Conservation (phyloP, 2,329 filamentous ascomycete genomes). For the Huntiella omanensis region DNA sequence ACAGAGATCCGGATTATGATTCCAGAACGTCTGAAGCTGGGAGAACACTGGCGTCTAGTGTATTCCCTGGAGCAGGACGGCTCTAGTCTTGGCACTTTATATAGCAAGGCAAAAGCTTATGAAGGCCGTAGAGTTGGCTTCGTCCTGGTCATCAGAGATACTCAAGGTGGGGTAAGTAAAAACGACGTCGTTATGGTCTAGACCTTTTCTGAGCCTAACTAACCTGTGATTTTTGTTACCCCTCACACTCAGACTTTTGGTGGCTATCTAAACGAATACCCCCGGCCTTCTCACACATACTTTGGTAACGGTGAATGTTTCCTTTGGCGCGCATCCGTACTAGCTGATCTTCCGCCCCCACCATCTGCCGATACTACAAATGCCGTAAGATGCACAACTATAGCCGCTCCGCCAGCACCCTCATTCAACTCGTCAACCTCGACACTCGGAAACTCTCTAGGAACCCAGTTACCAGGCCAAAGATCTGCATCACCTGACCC, state of each 20-base stretch:
- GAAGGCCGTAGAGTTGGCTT: conserved; percentile 61
- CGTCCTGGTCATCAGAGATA: conserved; percentile 71
- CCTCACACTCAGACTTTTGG: conserved; percentile 48
- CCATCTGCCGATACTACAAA: conserved; percentile 32
- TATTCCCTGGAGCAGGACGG: conserved; percentile 90
- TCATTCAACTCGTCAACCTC: conserved; percentile 13
- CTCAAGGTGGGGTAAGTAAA: conserved; percentile 46
- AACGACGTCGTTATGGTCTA: no score
- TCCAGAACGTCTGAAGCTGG: conserved; percentile 69
- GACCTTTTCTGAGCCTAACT: neutral
- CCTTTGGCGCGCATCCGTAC: conserved; percentile 40
- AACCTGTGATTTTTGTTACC: neutral
- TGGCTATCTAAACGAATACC: conserved; percentile 80
- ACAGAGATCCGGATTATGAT: conserved; percentile 86
- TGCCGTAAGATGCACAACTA: conserved; percentile 25
- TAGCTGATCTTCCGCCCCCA: conserved; percentile 33
- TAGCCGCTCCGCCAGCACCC: conserved; percentile 15
- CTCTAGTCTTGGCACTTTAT: conserved; percentile 69
- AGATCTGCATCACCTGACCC: conserved; percentile 15
- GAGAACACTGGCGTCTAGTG: conserved; percentile 67
- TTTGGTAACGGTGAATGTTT: conserved; percentile 95
- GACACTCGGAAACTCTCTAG: conserved; percentile 9
- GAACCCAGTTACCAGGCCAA: neutral
- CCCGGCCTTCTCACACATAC: conserved; percentile 65
- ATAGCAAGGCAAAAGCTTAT: conserved; percentile 55